Conservation (phyloP, 352 stramenopile genomes). For the Phytophthora tubulina region DNA sequence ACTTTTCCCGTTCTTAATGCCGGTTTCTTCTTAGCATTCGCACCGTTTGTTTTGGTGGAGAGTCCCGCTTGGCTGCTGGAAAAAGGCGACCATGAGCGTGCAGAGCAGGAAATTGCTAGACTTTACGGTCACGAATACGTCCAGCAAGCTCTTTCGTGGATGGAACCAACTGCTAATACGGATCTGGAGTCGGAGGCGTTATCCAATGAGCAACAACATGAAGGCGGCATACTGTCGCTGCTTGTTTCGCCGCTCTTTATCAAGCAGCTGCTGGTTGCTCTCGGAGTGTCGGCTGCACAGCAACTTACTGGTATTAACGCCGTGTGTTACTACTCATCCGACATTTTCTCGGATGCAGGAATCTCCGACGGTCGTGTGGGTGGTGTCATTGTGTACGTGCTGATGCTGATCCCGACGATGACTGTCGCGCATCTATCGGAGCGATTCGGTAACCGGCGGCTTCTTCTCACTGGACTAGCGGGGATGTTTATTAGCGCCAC, state of each 20-base stretch:
- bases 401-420: conserved; percentile 50
- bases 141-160: conserved; percentile 36
- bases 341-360: conserved; percentile 63
- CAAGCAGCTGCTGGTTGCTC: conserved; percentile 50
- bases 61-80: conserved; percentile 56
- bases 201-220: conserved; percentile 17
- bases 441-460: conserved; percentile 53
- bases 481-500: conserved; percentile 65
- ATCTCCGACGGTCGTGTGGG: conserved; percentile 58
- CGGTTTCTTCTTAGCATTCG: conserved; percentile 34
- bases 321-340: conserved; percentile 73
- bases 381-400: conserved; percentile 37
- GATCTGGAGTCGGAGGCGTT: conserved; percentile 18
- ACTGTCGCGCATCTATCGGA: conserved; percentile 37
- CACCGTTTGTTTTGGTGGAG: conserved; percentile 44
- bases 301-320: conserved; percentile 75
- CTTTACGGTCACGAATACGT: conserved; percentile 44
- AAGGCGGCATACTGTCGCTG: conserved; percentile 22
- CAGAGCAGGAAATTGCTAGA: conserved; percentile 32
- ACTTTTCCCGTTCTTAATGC: conserved; percentile 46
- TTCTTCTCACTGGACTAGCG: conserved; percentile 52
- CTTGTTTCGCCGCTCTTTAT: conserved; percentile 40
- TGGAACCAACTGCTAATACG: conserved; percentile 20
- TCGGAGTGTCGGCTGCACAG: conserved; percentile 49
- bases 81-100: conserved; percentile 34